These are phyloP conservation scores for Teratosphaeria destructans DNA, from an alignment of 2,329 filamentous ascomycete species.

Conservation along the genomic window DNA sequence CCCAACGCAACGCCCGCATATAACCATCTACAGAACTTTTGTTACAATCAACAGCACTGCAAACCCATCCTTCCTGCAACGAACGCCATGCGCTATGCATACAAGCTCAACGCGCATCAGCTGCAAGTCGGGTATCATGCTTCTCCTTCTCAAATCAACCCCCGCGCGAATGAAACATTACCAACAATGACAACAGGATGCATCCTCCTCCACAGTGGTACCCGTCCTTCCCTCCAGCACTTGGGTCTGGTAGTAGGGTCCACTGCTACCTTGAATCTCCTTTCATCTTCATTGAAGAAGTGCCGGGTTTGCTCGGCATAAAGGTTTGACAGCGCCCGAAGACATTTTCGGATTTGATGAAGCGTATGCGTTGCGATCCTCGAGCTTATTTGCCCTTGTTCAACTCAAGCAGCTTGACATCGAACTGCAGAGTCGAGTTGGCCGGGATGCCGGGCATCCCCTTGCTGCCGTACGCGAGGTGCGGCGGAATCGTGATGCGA, in stretches of 20 bases:
- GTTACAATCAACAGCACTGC: background rate
- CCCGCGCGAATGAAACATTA: background rate
- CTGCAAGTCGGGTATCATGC: constrained; percentile 9
- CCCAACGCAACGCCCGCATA: background rate
- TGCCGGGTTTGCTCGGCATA: background rate
- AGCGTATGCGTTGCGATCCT: background rate
- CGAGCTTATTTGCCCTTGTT: constrained; percentile 28
- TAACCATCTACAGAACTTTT: background rate
- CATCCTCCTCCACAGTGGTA: background rate
- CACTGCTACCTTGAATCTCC: background rate
- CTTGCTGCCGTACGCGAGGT: constrained; percentile 83
- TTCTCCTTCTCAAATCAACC: background rate
- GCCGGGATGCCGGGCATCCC: constrained; percentile 68
- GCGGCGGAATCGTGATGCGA: constrained; percentile 76
- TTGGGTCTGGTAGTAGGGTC: constrained; percentile 25
- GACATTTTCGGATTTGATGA: background rate
- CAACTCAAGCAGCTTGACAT: constrained; percentile 47
- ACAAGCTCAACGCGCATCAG: background rate
- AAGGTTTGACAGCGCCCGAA: background rate
- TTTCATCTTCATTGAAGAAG: background rate
- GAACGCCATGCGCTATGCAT: constrained; percentile 5
- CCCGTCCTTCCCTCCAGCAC: constrained; percentile 29
- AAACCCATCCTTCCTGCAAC: constrained; percentile 8
- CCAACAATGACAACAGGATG: background rate
- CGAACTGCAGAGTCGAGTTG: constrained; percentile 88